Percentiles rank a stretch among this genome's conserved stretches.
These are phyloP conservation scores for Serendipita sp. DNA, from an alignment of 768 basidiomycete genomes.

Conservation along the genomic window DNA sequence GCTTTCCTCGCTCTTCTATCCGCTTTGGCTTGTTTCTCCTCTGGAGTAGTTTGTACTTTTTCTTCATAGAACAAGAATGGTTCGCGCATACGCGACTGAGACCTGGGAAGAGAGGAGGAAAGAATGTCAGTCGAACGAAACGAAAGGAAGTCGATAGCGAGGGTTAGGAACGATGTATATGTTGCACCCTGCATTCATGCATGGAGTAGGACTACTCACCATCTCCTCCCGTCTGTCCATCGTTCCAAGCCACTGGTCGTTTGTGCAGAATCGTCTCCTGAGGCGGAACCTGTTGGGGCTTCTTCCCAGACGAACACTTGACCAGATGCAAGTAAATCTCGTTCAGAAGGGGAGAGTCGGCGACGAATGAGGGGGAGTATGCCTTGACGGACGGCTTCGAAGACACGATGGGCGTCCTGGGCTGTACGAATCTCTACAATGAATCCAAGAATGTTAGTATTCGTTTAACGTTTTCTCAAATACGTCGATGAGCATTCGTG, in stretches of 20 bases:
- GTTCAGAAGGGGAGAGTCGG: slow-evolving; percentile 49
- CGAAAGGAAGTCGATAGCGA: not conserved
- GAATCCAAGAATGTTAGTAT: not conserved
- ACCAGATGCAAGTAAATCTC: slow-evolving; percentile 52
- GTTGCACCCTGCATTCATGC: not conserved
- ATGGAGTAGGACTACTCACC: slow-evolving; percentile 24
- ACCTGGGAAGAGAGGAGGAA: slow-evolving; percentile 28
- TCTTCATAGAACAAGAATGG: slow-evolving; percentile 67
- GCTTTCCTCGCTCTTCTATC: slow-evolving; percentile 31
- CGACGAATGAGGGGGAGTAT: slow-evolving; percentile 55
- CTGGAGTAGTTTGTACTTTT: slow-evolving; percentile 63
- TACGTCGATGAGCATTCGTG: no score
- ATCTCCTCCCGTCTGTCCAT: slow-evolving; percentile 71
- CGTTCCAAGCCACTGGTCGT: slow-evolving; percentile 29
- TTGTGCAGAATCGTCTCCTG: slow-evolving; percentile 42
- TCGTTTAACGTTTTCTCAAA: no score
- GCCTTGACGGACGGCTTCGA: slow-evolving; percentile 59
- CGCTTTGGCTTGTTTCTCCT: slow-evolving; percentile 63
- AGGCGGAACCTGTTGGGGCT: slow-evolving; percentile 19
- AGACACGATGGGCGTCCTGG: slow-evolving; percentile 57
- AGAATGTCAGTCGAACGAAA: not conserved
- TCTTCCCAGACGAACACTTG: slow-evolving; percentile 81
- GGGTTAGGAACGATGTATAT: not conserved
- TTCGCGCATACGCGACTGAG: slow-evolving; percentile 68
- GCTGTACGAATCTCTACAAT: slow-evolving; percentile 55